These are phyloP conservation scores for Wickerhamomyces sp. DNA, from an alignment of 1,139 yeast species.

Conservation along the genomic window DNA sequence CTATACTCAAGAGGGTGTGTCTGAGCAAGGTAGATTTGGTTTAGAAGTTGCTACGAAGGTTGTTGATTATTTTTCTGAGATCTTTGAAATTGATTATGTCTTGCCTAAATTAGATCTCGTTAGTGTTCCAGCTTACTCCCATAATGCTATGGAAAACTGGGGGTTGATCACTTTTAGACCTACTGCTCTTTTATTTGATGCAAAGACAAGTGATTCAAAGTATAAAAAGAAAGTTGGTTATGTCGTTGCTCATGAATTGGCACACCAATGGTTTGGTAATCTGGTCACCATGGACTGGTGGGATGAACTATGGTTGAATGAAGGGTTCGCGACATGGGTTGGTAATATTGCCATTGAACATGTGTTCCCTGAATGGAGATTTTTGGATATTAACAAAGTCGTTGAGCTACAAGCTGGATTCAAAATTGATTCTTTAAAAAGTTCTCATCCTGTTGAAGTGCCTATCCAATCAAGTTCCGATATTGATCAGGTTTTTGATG, in stretches of 20 bases:
- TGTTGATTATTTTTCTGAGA: constrained; percentile 64
- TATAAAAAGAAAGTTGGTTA: constrained; percentile 79
- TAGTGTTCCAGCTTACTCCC: constrained; percentile 78
- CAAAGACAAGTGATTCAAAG: constrained; percentile 58
- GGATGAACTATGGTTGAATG: constrained; percentile 91
- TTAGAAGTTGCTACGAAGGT: constrained; percentile 73
- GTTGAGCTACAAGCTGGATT: constrained; percentile 70
- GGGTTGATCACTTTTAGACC: constrained; percentile 82
- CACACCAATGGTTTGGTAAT: constrained; percentile 94
- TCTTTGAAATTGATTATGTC: constrained; percentile 72
- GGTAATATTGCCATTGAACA: constrained; percentile 76
- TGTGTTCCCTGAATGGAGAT: constrained; percentile 83
- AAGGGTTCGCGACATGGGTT: constrained; percentile 92
- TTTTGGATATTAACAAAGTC: constrained; percentile 69
- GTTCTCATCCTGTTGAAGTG: constrained; percentile 84
- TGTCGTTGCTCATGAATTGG: constrained; percentile 86
- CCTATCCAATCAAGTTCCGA: constrained; percentile 79
- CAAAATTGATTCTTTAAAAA: constrained; percentile 66
- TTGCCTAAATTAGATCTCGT: constrained; percentile 80
- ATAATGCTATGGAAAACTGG: constrained; percentile 94
- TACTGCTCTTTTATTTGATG: constrained; percentile 68
- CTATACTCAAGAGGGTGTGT: constrained; percentile 73
- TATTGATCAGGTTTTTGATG: constrained; percentile 83
- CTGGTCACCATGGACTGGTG: constrained; percentile 93
- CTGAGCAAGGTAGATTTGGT: constrained; percentile 61